phyloP scores from a whole-genome alignment of 1,284 basidiomycete genomes.

The Blastosporella zonata region DNA sequence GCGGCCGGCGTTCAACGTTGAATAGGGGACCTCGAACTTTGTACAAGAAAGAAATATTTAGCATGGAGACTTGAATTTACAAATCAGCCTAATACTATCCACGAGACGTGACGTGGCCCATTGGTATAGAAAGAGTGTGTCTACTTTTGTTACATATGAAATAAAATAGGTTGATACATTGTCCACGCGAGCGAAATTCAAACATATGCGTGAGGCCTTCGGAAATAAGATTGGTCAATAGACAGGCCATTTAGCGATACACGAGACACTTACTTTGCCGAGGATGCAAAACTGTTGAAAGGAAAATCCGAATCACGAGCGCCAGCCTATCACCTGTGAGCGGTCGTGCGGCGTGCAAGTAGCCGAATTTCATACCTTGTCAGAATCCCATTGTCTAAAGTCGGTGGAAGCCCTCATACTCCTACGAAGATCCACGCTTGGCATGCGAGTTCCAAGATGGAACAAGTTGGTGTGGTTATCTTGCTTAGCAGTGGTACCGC shows the following conservation, averaged over 20 bases:
- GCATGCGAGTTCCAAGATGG: conserved; percentile 41
- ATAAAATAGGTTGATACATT: conserved; percentile 7
- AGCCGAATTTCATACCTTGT: conserved; percentile 14
- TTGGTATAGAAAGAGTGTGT: not conserved
- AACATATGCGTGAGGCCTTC: conserved; percentile 6
- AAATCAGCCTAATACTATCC: too few relatives aligned
- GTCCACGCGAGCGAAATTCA: not conserved
- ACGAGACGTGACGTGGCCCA: too few relatives aligned
- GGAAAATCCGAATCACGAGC: conserved; percentile 19
- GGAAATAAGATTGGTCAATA: not conserved
- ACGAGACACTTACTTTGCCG: conserved; percentile 13
- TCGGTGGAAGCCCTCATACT: conserved; percentile 1
- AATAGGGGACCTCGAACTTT: too few relatives aligned
- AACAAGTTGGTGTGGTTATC: conserved; percentile 45
- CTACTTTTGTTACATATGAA: not conserved
- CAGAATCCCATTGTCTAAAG: conserved; percentile 14
- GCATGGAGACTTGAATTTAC: too few relatives aligned
- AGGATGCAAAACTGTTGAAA: conserved; percentile 15
- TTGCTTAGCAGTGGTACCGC: conserved; percentile 18
- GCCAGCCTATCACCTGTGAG: conserved; percentile 1
- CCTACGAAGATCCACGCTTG: conserved; percentile 27
- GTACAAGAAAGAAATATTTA: too few relatives aligned
- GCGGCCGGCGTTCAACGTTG: too few relatives aligned
- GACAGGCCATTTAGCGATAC: too few relatives aligned
- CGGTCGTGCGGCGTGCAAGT: not conserved